Percentiles rank a stretch among this genome's conserved stretches.
Conservation (phyloP, 2,329 filamentous ascomycete species). For the Aspergillus texensis region DNA sequence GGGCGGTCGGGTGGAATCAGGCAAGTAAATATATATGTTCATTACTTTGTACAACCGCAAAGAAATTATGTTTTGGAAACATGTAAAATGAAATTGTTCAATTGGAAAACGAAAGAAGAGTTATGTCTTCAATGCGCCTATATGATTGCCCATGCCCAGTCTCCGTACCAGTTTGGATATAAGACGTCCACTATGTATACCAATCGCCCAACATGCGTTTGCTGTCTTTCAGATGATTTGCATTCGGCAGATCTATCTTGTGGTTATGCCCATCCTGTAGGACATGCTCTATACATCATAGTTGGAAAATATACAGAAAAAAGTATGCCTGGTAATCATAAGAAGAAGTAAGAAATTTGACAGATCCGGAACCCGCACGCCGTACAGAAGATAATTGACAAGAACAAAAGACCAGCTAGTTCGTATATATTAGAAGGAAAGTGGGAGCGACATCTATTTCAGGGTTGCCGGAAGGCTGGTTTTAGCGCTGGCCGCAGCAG, state of each 20-base stretch:
- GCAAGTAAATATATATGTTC: background rate
- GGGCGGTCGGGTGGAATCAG: constrained; percentile 3
- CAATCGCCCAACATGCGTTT: background rate
- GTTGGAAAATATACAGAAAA: constrained; percentile 17
- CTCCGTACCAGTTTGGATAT: background rate
- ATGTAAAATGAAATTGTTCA: too few relatives aligned
- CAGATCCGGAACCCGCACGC: constrained; percentile 24
- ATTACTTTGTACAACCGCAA: background rate
- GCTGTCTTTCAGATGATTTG: background rate
- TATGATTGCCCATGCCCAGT: background rate
- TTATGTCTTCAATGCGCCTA: background rate
- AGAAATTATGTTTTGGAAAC: background rate
- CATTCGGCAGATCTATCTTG: constrained; percentile 10
- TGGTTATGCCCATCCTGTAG: constrained; percentile 7
- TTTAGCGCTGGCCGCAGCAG: constrained; percentile 66
- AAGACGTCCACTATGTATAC: background rate
- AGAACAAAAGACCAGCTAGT: constrained; percentile 4
- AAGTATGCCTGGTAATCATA: constrained; percentile 8
- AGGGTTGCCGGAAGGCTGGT: constrained; percentile 50
- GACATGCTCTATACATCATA: constrained; percentile 20
- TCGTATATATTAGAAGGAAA: constrained; percentile 18
- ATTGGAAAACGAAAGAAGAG: background rate
- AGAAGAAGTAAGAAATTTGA: constrained; percentile 9
- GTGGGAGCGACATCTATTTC: constrained; percentile 43
- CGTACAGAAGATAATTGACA: constrained; percentile 10